These are phyloP conservation scores for Agaricus sinodeliciosus DNA, from an alignment of 768 basidiomycete genomes.

Conservation along the genomic window DNA sequence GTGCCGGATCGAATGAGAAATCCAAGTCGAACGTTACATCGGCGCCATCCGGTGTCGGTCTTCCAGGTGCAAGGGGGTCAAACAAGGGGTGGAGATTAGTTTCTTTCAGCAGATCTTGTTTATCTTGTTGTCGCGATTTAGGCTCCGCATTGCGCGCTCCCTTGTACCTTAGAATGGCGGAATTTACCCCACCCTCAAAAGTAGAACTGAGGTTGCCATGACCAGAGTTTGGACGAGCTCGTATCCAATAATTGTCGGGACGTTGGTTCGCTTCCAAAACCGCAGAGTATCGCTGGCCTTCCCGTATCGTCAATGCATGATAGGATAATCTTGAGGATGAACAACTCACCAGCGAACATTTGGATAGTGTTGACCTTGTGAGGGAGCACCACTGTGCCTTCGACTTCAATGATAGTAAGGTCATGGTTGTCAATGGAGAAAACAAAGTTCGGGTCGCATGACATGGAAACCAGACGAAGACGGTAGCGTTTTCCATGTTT, in stretches of 20 bases:
- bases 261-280: constrained; percentile 29
- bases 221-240: constrained; percentile 20
- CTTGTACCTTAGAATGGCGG: constrained; percentile 21
- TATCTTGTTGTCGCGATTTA: constrained; percentile 12
- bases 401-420: constrained; percentile 31
- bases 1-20: constrained; percentile 7
- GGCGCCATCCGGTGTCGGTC: constrained; percentile 25
- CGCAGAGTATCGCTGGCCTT: constrained; percentile 36
- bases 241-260: constrained; percentile 32
- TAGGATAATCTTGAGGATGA: background rate
- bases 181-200: constrained; percentile 15
- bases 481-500: constrained; percentile 24
- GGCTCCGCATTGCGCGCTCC: constrained; percentile 28
- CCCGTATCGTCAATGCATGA: constrained; percentile 3
- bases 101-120: background rate
- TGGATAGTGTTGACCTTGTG: constrained; percentile 23
- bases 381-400: constrained; percentile 21
- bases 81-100: background rate
- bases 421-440: constrained; percentile 41
- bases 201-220: background rate
- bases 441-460: constrained; percentile 25
- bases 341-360: constrained; percentile 4
- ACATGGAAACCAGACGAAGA: constrained; percentile 17
- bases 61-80: constrained; percentile 19
- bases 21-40: constrained; percentile 22